Conservation (phyloP, 164 flowering plant genomes). For the Sedum album region DNA sequence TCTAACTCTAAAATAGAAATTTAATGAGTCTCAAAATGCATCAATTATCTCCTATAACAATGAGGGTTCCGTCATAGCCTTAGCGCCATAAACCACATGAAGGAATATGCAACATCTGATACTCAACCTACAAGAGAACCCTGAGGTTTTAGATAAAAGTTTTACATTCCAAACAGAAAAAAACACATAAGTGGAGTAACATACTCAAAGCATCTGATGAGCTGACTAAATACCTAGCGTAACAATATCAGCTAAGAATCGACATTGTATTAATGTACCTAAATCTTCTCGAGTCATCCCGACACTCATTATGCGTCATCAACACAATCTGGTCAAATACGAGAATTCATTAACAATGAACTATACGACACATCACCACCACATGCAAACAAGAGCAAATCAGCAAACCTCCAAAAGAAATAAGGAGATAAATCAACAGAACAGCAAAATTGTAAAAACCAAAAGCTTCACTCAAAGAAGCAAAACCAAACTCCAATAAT, state of each 20-base stretch:
- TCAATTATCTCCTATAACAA: not conserved
- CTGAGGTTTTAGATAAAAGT: not conserved
- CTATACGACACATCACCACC: not conserved
- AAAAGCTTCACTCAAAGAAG: not conserved
- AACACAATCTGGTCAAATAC: slow-evolving; percentile 50
- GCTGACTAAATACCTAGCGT: not conserved
- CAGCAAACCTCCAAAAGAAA: not conserved
- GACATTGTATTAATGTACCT: slow-evolving; percentile 18
- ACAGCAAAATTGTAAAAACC: not conserved
- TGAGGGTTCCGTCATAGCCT: not conserved
- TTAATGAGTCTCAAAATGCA: too few relatives aligned
- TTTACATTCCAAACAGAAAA: too few relatives aligned
- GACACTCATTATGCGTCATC: slow-evolving; percentile 58
- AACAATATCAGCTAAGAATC: not conserved
- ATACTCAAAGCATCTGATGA: not conserved
- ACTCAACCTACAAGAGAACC: not conserved
- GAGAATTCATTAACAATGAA: slow-evolving; percentile 21
- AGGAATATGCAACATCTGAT: not conserved
- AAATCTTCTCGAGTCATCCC: slow-evolving; percentile 24
- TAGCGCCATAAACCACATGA: not conserved
- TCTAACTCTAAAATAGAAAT: too few relatives aligned
- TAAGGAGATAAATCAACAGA: not conserved
- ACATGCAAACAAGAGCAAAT: too few relatives aligned
- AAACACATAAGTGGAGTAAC: not conserved
- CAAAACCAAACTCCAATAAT: not conserved